Percentiles rank a stretch among this genome's conserved stretches.
Conservation (phyloP, 768 basidiomycete species). For the Candolleomyces efflorescens region DNA sequence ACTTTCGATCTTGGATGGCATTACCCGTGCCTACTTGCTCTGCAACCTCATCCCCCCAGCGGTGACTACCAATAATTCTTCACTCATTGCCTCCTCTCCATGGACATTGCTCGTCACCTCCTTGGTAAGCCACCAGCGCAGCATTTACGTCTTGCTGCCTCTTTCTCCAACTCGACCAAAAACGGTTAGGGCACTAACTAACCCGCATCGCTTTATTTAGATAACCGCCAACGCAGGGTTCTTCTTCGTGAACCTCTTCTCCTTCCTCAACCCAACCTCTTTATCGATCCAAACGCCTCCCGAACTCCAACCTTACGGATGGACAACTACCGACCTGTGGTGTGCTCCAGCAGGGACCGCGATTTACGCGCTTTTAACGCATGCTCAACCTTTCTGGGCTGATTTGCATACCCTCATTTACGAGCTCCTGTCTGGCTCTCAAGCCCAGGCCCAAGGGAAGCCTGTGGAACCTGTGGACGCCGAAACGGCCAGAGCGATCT, state of each 20-base stretch:
- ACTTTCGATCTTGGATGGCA: constrained; percentile 69
- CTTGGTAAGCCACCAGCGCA: constrained; percentile 42
- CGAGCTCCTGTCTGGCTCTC: constrained; percentile 34
- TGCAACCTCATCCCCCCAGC: constrained; percentile 74
- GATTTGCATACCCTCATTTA: constrained; percentile 49
- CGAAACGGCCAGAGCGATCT: constrained; percentile 65
- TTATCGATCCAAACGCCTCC: constrained; percentile 69
- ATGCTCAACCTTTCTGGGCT: constrained; percentile 83
- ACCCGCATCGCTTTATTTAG: constrained; percentile 27
- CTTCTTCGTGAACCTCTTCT: constrained; percentile 72
- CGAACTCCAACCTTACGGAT: constrained; percentile 78
- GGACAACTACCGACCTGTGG: constrained; percentile 86
- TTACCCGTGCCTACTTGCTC: constrained; percentile 74
- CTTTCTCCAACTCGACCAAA: neutral
- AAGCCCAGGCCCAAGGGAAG: constrained; percentile 23
- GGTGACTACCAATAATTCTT: constrained; percentile 49
- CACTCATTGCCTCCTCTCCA: constrained; percentile 57
- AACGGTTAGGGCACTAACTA: neutral
- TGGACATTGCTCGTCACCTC: constrained; percentile 75
- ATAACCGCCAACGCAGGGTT: constrained; percentile 75
- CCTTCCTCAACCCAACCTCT: constrained; percentile 55
- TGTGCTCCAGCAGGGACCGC: constrained; percentile 74
- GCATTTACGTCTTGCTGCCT: neutral
- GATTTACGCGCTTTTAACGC: constrained; percentile 78
- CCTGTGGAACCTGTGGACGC: constrained; percentile 50